phyloP scores from a whole-genome alignment of 2,329 filamentous ascomycete species.

The Diaporthe batatas region DNA sequence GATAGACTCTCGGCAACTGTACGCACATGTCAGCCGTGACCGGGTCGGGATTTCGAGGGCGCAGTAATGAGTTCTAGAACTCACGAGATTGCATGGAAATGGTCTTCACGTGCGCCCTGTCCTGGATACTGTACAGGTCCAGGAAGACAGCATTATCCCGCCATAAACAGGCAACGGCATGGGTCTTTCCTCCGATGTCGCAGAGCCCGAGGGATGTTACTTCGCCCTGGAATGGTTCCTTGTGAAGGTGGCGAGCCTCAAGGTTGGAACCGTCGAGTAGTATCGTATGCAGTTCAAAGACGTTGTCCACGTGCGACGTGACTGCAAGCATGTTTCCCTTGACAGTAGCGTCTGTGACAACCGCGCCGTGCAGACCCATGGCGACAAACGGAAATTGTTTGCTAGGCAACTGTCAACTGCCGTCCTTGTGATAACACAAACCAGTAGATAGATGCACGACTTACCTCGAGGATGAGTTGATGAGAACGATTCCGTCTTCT shows the following conservation, averaged over 20 bases:
- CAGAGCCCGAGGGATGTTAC: constrained; percentile 62
- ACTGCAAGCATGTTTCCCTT: constrained; percentile 56
- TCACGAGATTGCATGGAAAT: constrained; percentile 37
- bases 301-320: constrained; percentile 54
- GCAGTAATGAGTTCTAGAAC: background rate
- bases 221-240: constrained; percentile 55
- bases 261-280: constrained; percentile 51
- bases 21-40: background rate
- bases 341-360: constrained; percentile 60
- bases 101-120: background rate
- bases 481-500: constrained; percentile 59
- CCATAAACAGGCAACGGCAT: constrained; percentile 39
- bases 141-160: constrained; percentile 35
- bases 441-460: constrained; percentile 34
- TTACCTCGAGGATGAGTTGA: constrained; percentile 55
- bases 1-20: constrained; percentile 3
- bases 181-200: constrained; percentile 42
- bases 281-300: constrained; percentile 57
- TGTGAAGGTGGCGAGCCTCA: constrained; percentile 45
- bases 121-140: constrained; percentile 34
- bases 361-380: constrained; percentile 46
- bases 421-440: too few relatives aligned
- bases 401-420: constrained; percentile 19
- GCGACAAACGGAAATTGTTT: constrained; percentile 25
- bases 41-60: background rate